Conservation (phyloP, 116 monocot species). For the Phalaenopsis hybrid region DNA sequence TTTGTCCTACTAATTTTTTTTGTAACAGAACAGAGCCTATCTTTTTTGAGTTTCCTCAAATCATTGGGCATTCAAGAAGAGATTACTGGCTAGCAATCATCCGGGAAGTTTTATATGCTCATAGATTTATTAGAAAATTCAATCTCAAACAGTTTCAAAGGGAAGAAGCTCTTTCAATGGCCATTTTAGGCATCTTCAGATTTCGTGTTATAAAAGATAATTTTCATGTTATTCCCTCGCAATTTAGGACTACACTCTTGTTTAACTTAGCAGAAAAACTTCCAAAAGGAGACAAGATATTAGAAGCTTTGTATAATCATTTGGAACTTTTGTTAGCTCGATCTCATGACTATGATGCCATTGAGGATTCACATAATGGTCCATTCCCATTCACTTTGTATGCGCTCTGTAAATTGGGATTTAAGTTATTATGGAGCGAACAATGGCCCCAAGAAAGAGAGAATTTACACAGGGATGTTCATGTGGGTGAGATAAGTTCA, state of each 20-base stretch:
- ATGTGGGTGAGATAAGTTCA: constrained; percentile 47
- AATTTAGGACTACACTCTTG: constrained; percentile 60
- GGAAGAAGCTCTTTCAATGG: constrained; percentile 70
- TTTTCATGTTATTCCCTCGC: constrained; percentile 60
- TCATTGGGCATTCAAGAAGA: constrained; percentile 83
- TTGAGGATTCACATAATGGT: constrained; percentile 13
- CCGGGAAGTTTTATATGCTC: constrained; percentile 63
- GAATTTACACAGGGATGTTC: constrained; percentile 24
- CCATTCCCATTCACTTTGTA: constrained; percentile 49
- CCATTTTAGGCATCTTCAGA: constrained; percentile 68
- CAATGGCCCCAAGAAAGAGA: constrained; percentile 28
- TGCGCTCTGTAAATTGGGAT: constrained; percentile 50
- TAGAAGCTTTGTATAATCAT: constrained; percentile 67
- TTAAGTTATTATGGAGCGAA: constrained; percentile 26
- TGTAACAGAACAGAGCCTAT: constrained; percentile 69
- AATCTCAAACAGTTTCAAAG: constrained; percentile 40
- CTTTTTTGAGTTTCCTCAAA: constrained; percentile 85
- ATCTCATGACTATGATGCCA: constrained; percentile 7
- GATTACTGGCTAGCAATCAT: constrained; percentile 90
- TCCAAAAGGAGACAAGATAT: constrained; percentile 87
- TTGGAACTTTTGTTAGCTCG: constrained; percentile 35
- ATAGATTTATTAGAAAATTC: constrained; percentile 79
- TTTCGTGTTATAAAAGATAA: constrained; percentile 76
- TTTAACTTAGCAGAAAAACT: constrained; percentile 89
- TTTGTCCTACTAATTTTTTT: background rate